Conservation (phyloP, 2,329 filamentous ascomycete species). For the Hypoxylon sp. region DNA sequence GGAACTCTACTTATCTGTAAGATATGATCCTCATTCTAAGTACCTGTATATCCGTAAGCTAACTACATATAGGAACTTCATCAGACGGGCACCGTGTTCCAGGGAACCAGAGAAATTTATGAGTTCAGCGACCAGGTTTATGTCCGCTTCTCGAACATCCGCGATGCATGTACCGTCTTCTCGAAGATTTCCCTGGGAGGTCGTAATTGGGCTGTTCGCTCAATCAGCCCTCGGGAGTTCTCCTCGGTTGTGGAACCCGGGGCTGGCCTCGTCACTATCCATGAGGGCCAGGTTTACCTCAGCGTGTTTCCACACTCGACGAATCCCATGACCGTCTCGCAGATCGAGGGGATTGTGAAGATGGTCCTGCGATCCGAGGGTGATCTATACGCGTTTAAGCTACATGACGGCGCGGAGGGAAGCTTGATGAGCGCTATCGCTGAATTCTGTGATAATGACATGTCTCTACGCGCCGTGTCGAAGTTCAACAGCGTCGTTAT, state of each 20-base stretch:
- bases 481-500: conserved; percentile 57
- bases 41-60: conserved; percentile 26
- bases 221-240: conserved; percentile 62
- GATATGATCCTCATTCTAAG: conserved; percentile 35
- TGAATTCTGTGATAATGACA: conserved; percentile 66
- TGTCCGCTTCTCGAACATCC: conserved; percentile 71
- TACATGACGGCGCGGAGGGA: conserved; percentile 56
- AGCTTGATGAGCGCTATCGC: conserved; percentile 63
- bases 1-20: conserved; percentile 61
- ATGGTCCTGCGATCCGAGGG: conserved; percentile 62
- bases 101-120: conserved; percentile 57
- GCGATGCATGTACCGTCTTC: conserved; percentile 67
- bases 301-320: conserved; percentile 57
- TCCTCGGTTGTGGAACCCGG: conserved; percentile 52
- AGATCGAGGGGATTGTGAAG: conserved; percentile 57
- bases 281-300: conserved; percentile 69
- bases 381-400: conserved; percentile 66
- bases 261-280: conserved; percentile 54
- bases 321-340: conserved; percentile 40
- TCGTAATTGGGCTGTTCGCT: conserved; percentile 62
- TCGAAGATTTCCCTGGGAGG: conserved; percentile 60
- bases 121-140: conserved; percentile 60
- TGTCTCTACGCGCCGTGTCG: conserved; percentile 58
- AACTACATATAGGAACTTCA: conserved; percentile 57
- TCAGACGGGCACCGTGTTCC: conserved; percentile 52